Conservation (phyloP, 257 asterid species). For the Solanum tarapatanum region DNA sequence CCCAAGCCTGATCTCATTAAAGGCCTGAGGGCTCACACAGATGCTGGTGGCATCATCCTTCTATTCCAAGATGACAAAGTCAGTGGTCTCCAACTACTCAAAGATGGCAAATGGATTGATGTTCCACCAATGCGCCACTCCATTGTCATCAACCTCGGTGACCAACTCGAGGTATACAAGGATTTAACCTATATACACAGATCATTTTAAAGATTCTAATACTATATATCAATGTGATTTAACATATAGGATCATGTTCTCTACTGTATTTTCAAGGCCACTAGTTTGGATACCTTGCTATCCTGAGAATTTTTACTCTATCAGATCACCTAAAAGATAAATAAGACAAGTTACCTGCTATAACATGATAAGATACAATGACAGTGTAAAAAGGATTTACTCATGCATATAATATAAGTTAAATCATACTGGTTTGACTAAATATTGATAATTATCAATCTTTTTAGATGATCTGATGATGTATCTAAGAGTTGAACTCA, state of each 20-base stretch:
- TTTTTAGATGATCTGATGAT: background rate
- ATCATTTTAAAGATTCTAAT: background rate
- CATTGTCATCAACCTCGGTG: slow-evolving; percentile 56
- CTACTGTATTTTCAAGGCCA: background rate
- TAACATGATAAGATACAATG: background rate
- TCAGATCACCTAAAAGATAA: background rate
- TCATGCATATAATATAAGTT: background rate
- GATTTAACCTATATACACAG: background rate
- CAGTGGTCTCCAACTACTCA: slow-evolving; percentile 68
- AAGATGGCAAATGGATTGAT: slow-evolving; percentile 61
- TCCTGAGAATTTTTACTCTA: background rate
- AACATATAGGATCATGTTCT: background rate
- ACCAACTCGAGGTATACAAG: slow-evolving; percentile 58
- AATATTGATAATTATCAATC: background rate
- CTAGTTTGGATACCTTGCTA: background rate
- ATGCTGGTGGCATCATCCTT: slow-evolving; percentile 67
- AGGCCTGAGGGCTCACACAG: slow-evolving; percentile 76
- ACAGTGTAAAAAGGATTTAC: background rate
- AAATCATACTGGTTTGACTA: background rate
- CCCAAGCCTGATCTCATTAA: slow-evolving; percentile 72
- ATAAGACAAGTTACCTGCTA: background rate
- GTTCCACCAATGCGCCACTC: slow-evolving; percentile 78
- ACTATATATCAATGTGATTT: background rate
- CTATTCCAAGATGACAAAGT: slow-evolving; percentile 73
- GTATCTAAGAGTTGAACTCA: background rate